Evolutionary conservation across 2,329 filamentous ascomycete genomes (phyloP).

Genomic region (Colletotrichum scovillei): DNA sequence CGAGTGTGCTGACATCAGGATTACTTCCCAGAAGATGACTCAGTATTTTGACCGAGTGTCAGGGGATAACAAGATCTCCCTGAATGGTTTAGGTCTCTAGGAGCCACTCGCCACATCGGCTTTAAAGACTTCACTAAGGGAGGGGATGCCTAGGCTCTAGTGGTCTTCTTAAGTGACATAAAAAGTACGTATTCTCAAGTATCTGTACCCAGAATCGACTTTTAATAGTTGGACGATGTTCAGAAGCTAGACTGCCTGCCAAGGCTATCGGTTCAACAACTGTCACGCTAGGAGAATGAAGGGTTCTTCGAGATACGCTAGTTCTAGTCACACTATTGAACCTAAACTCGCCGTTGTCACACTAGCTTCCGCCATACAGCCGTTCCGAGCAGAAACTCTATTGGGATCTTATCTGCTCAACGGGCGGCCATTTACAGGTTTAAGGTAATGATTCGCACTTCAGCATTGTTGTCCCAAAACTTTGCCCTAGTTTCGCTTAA

Average conservation of each 20-base stretch:
- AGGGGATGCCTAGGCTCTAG: not conserved
- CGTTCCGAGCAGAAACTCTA: not conserved
- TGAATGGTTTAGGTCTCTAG: no score
- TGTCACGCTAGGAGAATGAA: not conserved
- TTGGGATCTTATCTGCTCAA: not conserved
- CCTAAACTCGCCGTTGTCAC: not conserved
- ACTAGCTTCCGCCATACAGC: not conserved
- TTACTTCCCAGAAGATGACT: not conserved
- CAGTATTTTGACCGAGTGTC: not conserved
- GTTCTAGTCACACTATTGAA: not conserved
- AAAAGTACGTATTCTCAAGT: not conserved
- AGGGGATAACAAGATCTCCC: not conserved
- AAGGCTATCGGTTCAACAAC: not conserved
- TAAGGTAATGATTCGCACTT: not conserved
- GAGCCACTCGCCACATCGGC: no score
- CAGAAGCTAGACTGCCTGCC: not conserved
- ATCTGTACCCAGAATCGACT: not conserved
- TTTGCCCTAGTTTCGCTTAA: not conserved
- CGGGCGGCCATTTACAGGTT: not conserved
- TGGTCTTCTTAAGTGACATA: not conserved
- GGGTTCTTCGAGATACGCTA: not conserved
- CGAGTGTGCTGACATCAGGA: not conserved
- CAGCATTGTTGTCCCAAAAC: not conserved
- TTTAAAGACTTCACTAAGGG: not conserved
- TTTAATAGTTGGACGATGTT: not conserved